Base-by-base conservation (phyloP, 2,329 filamentous ascomycete species). In the Ceratocystis papillata region DNA sequence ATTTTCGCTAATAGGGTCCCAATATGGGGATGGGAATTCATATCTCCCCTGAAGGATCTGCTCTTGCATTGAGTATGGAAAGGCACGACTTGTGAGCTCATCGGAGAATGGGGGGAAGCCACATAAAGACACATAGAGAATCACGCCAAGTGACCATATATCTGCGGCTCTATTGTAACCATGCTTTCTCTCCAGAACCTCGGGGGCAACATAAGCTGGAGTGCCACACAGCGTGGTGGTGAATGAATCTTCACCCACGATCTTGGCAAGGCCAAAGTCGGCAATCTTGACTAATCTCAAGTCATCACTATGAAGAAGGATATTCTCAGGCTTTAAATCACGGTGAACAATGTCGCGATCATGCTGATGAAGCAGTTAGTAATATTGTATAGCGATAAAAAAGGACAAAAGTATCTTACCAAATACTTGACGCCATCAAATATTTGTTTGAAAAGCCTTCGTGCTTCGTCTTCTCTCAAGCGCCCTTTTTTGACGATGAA, bases 271-370 rank as follows among this genome's bases (percentile, higher is more conserved):
- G 59, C 94, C 94, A 76, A 99, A 99, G 75, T 99, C 94, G 22
- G 92, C 94, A 68, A 99, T 78, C 77, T 99, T 99, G 69, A 96
- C 87, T 8, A n/a, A n/a, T 67, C 87, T 86, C 33, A 96, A 78
- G 44, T 94, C 82, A 72, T 96, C 90, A 17, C 22, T 20, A 4
- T 88, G 85, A 45, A 99, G 79, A 7, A 99, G 78, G 44, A 99
- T 97, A 72, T 97, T 97, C 74, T 97, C 93, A 0, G 92, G 93
- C 76, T 96, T 97, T 77, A 99, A 96, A 72, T 99, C 94, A 67
- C 94, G 88, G 75, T 99, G 94, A 4, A 97, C 92, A 74, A 99
- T 96, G 72, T 94, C 95, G 69, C 94, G 89, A 68, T 97, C 94
- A 74, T 99, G 94, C 93, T 96, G 67, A 53, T 20, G 7, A 41